Percentiles rank a stretch among this genome's conserved stretches.
These are phyloP conservation scores for Cercospora janseana DNA, from an alignment of 2,329 filamentous ascomycete species.

Conservation along the genomic window DNA sequence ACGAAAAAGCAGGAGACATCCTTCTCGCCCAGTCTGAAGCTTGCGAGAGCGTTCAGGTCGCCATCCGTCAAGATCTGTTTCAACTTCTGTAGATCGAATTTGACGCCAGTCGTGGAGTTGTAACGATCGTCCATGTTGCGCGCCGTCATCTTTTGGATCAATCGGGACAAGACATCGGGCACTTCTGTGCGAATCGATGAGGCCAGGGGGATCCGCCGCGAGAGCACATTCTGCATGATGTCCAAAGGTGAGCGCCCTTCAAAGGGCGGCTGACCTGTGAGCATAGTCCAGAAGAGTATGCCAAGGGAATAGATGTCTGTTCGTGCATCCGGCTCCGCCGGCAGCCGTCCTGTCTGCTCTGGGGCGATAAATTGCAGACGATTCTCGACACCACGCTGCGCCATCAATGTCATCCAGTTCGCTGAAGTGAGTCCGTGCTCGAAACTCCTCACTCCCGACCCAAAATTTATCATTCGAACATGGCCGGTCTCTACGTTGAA, in stretches of 20 bases:
- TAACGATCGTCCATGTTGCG: slow-evolving; percentile 87
- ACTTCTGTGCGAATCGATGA: slow-evolving; percentile 77
- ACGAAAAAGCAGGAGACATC: slow-evolving; percentile 93
- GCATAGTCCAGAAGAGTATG: slow-evolving; percentile 81
- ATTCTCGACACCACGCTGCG: slow-evolving; percentile 80
- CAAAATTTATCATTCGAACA: slow-evolving; percentile 81
- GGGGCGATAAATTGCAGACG: slow-evolving; percentile 91
- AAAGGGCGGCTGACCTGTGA: slow-evolving; percentile 77
- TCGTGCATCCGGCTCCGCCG: slow-evolving; percentile 83
- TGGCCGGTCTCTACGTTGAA: slow-evolving; percentile 68
- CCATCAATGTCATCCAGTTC: slow-evolving; percentile 80
- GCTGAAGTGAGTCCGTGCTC: slow-evolving; percentile 82
- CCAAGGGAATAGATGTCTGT: slow-evolving; percentile 94
- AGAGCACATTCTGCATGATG: slow-evolving; percentile 85
- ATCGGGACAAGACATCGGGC: slow-evolving; percentile 74
- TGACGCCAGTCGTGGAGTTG: slow-evolving; percentile 81
- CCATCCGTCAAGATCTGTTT: slow-evolving; percentile 73
- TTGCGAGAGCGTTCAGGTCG: slow-evolving; percentile 66
- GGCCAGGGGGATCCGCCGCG: slow-evolving; percentile 72
- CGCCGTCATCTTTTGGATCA: slow-evolving; percentile 89
- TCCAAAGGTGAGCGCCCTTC: slow-evolving; percentile 78
- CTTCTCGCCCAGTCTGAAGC: slow-evolving; percentile 74
- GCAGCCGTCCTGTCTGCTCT: slow-evolving; percentile 90
- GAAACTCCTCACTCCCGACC: slow-evolving; percentile 81
- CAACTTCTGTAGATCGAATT: slow-evolving; percentile 73